A percentile compares a stretch with the other conserved stretches of the same genome.
phyloP scores from a whole-genome alignment of 2,329 filamentous ascomycete genomes.

The Talaromyces amestolkiae region DNA sequence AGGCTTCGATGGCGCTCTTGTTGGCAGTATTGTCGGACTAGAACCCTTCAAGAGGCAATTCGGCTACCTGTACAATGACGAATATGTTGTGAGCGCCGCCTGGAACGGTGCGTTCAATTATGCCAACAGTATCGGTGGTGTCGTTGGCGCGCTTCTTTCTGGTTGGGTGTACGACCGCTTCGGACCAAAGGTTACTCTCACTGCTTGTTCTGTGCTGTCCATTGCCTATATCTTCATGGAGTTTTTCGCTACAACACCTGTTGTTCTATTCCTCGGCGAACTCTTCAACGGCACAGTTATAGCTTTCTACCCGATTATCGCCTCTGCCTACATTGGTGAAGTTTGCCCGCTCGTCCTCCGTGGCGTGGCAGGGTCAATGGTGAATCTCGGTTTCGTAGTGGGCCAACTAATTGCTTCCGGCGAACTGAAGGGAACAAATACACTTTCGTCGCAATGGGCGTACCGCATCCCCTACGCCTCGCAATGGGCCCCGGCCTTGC shows the following conservation, averaged over 20 bases:
- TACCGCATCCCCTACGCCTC: not conserved
- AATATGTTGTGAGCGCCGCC: not conserved
- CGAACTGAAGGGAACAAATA: not conserved
- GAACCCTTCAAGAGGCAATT: not conserved
- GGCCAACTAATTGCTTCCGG: not conserved
- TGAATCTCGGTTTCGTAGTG: not conserved
- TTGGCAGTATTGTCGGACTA: not conserved
- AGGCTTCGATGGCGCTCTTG: not conserved
- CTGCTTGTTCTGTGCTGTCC: not conserved
- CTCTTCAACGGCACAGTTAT: not conserved
- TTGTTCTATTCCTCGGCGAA: not conserved
- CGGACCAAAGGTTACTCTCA: not conserved
- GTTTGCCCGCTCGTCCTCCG: not conserved
- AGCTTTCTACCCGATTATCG: not conserved
- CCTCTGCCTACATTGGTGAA: not conserved
- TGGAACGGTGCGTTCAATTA: not conserved
- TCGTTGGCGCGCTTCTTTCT: not conserved
- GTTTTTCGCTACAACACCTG: not conserved
- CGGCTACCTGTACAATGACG: not conserved
- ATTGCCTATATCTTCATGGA: not conserved
- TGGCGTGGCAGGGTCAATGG: not conserved
- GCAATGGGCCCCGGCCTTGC: not conserved
- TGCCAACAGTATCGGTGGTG: not conserved
- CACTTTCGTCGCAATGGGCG: not conserved
- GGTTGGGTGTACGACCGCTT: not conserved